These are phyloP conservation scores for Termitomyces sp. DNA, from an alignment of 768 basidiomycete species.

Conservation along the genomic window DNA sequence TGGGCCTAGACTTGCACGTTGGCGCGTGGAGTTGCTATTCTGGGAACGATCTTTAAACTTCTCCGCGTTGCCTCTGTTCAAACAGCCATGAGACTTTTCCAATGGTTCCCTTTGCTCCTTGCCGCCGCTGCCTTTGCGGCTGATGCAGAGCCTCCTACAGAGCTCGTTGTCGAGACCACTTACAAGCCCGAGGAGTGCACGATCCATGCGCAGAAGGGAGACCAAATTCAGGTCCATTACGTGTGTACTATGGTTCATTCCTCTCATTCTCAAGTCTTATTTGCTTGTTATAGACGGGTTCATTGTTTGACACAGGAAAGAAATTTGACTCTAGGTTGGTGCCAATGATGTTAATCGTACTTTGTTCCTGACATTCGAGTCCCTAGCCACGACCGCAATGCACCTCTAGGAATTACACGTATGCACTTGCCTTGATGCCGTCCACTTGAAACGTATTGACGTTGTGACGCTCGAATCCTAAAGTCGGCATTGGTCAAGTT, in stretches of 20 bases:
- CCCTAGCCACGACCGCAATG: slow-evolving; percentile 63
- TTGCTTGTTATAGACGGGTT: slow-evolving; percentile 61
- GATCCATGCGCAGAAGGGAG: slow-evolving; percentile 54
- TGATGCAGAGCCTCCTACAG: slow-evolving; percentile 33
- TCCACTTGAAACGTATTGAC: neutral
- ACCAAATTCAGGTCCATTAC: slow-evolving; percentile 74
- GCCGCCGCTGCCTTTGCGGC: slow-evolving; percentile 44
- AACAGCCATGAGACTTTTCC: slow-evolving; percentile 49
- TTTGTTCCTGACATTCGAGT: neutral
- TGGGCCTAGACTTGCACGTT: slow-evolving; percentile 12
- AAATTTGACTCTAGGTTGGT: slow-evolving; percentile 89
- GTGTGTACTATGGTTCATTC: slow-evolving; percentile 34
- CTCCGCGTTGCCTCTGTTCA: neutral
- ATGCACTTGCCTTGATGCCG: slow-evolving; percentile 21
- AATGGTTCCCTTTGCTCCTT: slow-evolving; percentile 46
- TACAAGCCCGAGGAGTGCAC: slow-evolving; percentile 56
- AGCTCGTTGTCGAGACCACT: slow-evolving; percentile 63
- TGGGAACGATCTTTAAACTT: neutral
- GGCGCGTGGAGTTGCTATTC: slow-evolving; percentile 1
- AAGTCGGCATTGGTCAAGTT: slow-evolving; percentile 79
- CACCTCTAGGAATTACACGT: slow-evolving; percentile 80
- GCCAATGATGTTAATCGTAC: neutral
- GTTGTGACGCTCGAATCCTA: neutral
- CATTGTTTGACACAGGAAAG: slow-evolving; percentile 65
- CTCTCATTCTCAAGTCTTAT: neutral